Evolutionary conservation across 2,329 filamentous ascomycete genomes (phyloP).

Genomic region (Didymella pinodella): DNA sequence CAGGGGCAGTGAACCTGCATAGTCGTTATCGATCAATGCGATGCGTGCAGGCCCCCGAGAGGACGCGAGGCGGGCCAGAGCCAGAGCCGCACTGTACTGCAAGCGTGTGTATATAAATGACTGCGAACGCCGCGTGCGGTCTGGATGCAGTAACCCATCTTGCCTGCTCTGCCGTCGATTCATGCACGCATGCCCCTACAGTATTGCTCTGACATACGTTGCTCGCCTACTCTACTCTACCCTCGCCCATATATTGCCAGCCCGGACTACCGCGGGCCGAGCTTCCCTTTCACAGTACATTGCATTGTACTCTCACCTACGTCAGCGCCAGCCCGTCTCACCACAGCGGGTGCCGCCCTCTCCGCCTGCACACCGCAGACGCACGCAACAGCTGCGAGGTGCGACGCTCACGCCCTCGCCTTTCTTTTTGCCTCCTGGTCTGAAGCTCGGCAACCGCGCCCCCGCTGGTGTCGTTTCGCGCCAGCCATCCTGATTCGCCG

Average conservation of each 20-base stretch:
- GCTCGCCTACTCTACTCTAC: background rate
- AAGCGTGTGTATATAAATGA: conserved; percentile 19
- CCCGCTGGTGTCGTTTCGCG: conserved; percentile 25
- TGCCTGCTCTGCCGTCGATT: conserved; percentile 9
- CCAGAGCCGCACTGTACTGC: conserved; percentile 20
- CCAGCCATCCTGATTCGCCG: conserved; percentile 38
- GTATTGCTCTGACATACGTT: background rate
- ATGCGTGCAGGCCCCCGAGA: background rate
- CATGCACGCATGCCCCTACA: conserved; percentile 10
- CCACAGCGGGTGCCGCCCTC: conserved; percentile 28
- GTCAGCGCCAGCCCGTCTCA: conserved; percentile 31
- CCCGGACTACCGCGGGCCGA: conserved; percentile 27
- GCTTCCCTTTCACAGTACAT: conserved; percentile 22
- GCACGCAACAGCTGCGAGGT: conserved; percentile 24
- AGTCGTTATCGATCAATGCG: conserved; percentile 20
- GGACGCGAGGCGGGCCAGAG: conserved; percentile 18
- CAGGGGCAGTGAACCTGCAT: conserved; percentile 20
- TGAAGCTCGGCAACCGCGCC: conserved; percentile 30
- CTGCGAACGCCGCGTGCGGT: conserved; percentile 9
- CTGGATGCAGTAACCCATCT: conserved; percentile 6
- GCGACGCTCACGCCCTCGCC: conserved; percentile 17
- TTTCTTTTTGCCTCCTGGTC: conserved; percentile 31
- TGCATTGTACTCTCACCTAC: conserved; percentile 20
- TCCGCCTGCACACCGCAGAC: conserved; percentile 23
- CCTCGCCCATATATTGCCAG: background rate